These are phyloP conservation scores for Plicaturopsis crispa DNA, from an alignment of 768 basidiomycete species.

Conservation along the genomic window DNA sequence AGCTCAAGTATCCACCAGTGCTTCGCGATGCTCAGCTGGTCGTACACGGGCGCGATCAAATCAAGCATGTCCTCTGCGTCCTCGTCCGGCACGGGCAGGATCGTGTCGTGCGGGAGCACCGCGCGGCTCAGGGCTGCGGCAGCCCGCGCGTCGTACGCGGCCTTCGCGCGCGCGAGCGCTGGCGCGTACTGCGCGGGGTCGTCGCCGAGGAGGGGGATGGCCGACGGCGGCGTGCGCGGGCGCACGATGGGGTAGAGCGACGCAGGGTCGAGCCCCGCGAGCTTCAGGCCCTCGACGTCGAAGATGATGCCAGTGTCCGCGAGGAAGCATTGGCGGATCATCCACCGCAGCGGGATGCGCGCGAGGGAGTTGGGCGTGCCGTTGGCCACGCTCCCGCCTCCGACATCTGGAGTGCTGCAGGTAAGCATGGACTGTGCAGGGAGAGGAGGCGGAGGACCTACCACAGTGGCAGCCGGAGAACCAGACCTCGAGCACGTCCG, in stretches of 20 bases:
- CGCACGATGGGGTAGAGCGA: constrained; percentile 35
- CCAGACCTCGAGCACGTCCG: constrained; percentile 75
- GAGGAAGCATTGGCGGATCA: constrained; percentile 59
- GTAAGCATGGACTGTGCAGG: neutral
- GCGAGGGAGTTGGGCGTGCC: constrained; percentile 51
- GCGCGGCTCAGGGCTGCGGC: constrained; percentile 10
- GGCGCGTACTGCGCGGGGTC: no score
- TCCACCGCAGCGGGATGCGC: constrained; percentile 71
- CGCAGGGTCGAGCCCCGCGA: constrained; percentile 36
- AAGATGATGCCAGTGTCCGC: constrained; percentile 55
- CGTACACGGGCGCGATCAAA: constrained; percentile 34
- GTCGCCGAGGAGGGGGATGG: constrained; percentile 18
- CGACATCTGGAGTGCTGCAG: constrained; percentile 45
- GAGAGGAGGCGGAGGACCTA: constrained; percentile 19
- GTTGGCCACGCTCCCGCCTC: constrained; percentile 63
- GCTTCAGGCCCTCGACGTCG: constrained; percentile 35
- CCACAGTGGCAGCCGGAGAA: constrained; percentile 72
- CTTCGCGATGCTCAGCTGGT: constrained; percentile 41
- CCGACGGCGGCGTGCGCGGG: constrained; percentile 32
- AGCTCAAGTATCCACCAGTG: constrained; percentile 66
- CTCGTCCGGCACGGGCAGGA: constrained; percentile 16
- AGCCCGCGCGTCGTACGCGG: constrained; percentile 18
- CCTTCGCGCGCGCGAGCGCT: constrained; percentile 29
- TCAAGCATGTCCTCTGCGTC: constrained; percentile 37
- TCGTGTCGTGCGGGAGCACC: neutral